Evolutionary conservation across 257 asterid species (phyloP), one percentile per base, ranked within the genome.

Genomic region (Solanum megistacrolobum): DNA sequence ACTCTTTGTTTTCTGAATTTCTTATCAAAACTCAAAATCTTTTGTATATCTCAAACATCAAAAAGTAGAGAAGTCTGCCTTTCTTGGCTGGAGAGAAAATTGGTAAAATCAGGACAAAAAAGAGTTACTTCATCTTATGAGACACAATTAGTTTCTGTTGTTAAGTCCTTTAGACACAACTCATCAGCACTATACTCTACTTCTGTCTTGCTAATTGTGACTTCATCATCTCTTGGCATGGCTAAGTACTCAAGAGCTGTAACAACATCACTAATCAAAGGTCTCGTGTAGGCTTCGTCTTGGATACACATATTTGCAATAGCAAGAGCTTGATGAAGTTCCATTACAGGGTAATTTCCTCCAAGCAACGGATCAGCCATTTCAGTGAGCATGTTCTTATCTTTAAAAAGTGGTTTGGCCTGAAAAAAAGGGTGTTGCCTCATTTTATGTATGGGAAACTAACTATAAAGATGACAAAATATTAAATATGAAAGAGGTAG

Each of bases 291-390:
- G 41, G 91, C 90, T 88, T 92, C 93, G 5, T 91, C 94, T 89
- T 92, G 94, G 32, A 92, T 90, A 87, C 94, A 90, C 93, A 90
- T 91, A n/a, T 91, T 90, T 83, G 92, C 93, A 31, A 91, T 68
- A 4, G 93, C 92, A 46, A 93, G 36, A 21, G 92, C 94, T 87
- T 89, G 93, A 89, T 66, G 83, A 82, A 93, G 86, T 29, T 91
- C 85, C 68, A 89, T 89, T 27, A 74, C 55, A 1, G 93, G 92
- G 88, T 90, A 89, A 60, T 85, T 88, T 69, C 91, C 92, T 89
- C 68, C 92, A 9, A 92, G 92, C 84, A 85, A 72, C 6, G 94
- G 92, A 78, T 92, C 94, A 18, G 90, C 93, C 88, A 92, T 86
- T 86, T 41, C 36, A 11, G 84, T 83, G 60, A 90, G 90, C 39